Evolutionary conservation across 345 rosid species (phyloP), one percentile per base, ranked within the genome.

Genomic region (Linum trigynum): DNA sequence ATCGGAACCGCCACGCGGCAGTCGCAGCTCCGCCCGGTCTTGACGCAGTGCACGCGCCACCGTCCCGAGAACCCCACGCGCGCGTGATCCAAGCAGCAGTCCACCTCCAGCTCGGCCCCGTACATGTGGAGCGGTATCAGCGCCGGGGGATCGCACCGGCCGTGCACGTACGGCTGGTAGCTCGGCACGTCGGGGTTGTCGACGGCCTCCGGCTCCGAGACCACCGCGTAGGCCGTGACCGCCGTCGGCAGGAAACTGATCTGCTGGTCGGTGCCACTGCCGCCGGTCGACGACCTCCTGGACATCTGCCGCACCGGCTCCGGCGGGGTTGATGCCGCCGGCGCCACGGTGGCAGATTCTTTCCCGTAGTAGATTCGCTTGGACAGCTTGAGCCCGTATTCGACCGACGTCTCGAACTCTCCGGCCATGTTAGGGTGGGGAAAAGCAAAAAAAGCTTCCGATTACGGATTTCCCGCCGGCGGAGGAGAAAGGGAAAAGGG

Each of bases 161-260:
- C 78, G 57, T 69, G 68, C 50, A 74, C 78, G 53, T 74, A 74
- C 45, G 78, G 78, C 74, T 74, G 78, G 62, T 74, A 74, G 39
- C 78, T 74, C 7, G 78, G 78, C 3, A 74, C 78, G 68, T 74
- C 74, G 2, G 78, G 78, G 50, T 70, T 74, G 55, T 74, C 78
- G n/a, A 74, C 74, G n/a, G 55, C 62, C 38, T 74, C 78, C 42
- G 78, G 78, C 74, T 74, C 74, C 15, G 35, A 16, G 5, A 74
- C 68, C 59, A 74, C 74, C 42, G 78, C 78, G 55, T 74, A 74
- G 15, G 43, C 78, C 71, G 42, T 66, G 61, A 66, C 62, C 58
- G 68, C 71, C 7, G 70, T 64, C 32, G 77, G 77, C 38, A 65
- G 48, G 59, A 17, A 74, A 55, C 37, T 59, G 14, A 12, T 9